phyloP scores from a whole-genome alignment of 2,329 filamentous ascomycete species.

The Geosmithia flava region DNA sequence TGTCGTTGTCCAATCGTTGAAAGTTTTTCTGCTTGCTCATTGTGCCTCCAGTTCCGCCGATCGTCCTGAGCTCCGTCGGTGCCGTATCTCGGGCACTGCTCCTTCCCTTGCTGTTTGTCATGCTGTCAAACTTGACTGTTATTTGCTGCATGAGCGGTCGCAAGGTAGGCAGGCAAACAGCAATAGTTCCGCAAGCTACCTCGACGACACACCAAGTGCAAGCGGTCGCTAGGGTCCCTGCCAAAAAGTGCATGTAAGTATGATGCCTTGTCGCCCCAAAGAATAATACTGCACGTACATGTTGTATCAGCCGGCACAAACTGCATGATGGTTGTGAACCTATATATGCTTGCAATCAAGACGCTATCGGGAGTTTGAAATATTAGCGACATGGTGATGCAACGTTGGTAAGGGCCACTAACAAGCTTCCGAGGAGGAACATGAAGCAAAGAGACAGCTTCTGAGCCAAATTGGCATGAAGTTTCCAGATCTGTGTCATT shows the following conservation, averaged over 20 bases:
- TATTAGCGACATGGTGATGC: background rate
- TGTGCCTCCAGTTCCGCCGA: background rate
- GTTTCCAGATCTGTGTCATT: constrained; percentile 1
- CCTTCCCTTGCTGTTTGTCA: background rate
- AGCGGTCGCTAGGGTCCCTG: background rate
- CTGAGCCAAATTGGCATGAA: background rate
- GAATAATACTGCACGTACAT: background rate
- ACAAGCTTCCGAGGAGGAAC: background rate
- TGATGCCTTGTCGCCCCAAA: background rate
- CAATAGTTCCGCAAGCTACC: background rate
- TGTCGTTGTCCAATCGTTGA: background rate
- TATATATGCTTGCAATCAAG: background rate
- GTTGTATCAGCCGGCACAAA: background rate
- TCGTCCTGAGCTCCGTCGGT: background rate
- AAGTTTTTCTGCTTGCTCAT: background rate
- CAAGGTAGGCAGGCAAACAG: background rate
- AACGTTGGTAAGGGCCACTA: background rate
- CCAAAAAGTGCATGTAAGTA: background rate
- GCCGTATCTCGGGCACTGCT: background rate
- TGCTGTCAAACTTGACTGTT: background rate
- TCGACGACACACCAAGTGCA: background rate
- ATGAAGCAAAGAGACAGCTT: background rate
- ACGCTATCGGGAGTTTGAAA: background rate
- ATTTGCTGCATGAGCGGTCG: background rate
- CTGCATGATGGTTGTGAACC: background rate